phyloP scores from a whole-genome alignment of 1,139 yeast genomes.

The Scheffersomyces lignicola region DNA sequence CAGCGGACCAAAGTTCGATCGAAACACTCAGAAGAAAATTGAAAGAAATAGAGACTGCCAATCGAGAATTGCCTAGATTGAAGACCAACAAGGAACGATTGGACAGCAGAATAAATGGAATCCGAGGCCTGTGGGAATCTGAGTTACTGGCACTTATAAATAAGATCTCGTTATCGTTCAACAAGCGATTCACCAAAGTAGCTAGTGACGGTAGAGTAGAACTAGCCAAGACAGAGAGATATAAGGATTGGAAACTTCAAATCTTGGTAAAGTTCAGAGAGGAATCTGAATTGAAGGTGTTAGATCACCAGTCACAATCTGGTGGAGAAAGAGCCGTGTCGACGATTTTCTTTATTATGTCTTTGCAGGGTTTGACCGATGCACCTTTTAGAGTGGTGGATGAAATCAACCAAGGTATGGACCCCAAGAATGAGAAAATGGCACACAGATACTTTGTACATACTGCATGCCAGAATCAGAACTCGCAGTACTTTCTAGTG shows the following conservation, averaged over 20 bases:
- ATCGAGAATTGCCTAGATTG: constrained; percentile 35
- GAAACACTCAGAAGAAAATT: constrained; percentile 30
- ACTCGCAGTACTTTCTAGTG: constrained; percentile 82
- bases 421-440: constrained; percentile 83
- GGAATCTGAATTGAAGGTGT: constrained; percentile 62
- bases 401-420: constrained; percentile 99
- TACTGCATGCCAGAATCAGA: constrained; percentile 66
- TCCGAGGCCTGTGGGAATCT: constrained; percentile 57
- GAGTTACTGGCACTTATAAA: constrained; percentile 50
- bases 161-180: constrained; percentile 61
- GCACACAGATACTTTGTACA: constrained; percentile 87
- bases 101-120: constrained; percentile 36
- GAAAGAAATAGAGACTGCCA: constrained; percentile 29
- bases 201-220: constrained; percentile 85
- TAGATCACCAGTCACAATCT: constrained; percentile 87
- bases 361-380: constrained; percentile 84
- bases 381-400: constrained; percentile 96
- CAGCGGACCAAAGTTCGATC: constrained; percentile 41
- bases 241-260: constrained; percentile 78
- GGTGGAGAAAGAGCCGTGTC: constrained; percentile 98
- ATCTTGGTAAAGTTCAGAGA: constrained; percentile 86
- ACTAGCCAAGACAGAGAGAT: constrained; percentile 54
- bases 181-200: constrained; percentile 64
- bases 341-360: constrained; percentile 85
- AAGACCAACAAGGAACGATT: constrained; percentile 22